Evolutionary conservation across 2,329 filamentous ascomycete genomes (phyloP).

Genomic region (Colletotrichum ledebouriae): DNA sequence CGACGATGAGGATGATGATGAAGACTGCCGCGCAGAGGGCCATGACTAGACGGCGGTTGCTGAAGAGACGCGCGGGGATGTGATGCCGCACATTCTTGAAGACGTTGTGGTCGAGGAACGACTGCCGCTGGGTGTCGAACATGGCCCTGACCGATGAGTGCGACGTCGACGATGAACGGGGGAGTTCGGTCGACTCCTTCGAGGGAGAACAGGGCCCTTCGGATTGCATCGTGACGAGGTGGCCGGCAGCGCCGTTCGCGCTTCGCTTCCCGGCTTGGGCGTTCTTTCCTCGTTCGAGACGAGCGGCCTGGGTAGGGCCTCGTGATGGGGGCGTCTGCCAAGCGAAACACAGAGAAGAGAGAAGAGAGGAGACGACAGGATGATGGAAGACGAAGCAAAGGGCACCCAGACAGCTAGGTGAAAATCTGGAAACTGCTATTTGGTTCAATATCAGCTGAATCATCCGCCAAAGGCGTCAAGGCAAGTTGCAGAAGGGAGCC

Average conservation of each 20-base stretch:
- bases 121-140: slow-evolving; percentile 3
- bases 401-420: too few relatives aligned
- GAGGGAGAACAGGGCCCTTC: neutral
- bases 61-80: slow-evolving; percentile 12
- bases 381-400: too few relatives aligned
- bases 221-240: neutral
- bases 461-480: too few relatives aligned
- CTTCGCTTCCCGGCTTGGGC: neutral
- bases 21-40: neutral
- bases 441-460: too few relatives aligned
- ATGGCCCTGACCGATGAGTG: slow-evolving; percentile 18
- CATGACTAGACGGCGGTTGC: slow-evolving; percentile 19
- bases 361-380: too few relatives aligned
- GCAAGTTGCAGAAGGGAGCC: too few relatives aligned
- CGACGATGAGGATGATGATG: slow-evolving; percentile 8
- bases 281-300: too few relatives aligned
- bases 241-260: neutral
- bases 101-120: slow-evolving; percentile 19
- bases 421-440: too few relatives aligned
- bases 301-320: too few relatives aligned
- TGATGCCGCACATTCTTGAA: slow-evolving; percentile 3
- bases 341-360: too few relatives aligned
- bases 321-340: too few relatives aligned
- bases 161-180: slow-evolving; percentile 22
- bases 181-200: slow-evolving; percentile 17